Evolutionary conservation across 352 stramenopile genomes (phyloP), one percentile per base, ranked within the genome.

Genomic region (Phytophthora macrochlamydospora): DNA sequence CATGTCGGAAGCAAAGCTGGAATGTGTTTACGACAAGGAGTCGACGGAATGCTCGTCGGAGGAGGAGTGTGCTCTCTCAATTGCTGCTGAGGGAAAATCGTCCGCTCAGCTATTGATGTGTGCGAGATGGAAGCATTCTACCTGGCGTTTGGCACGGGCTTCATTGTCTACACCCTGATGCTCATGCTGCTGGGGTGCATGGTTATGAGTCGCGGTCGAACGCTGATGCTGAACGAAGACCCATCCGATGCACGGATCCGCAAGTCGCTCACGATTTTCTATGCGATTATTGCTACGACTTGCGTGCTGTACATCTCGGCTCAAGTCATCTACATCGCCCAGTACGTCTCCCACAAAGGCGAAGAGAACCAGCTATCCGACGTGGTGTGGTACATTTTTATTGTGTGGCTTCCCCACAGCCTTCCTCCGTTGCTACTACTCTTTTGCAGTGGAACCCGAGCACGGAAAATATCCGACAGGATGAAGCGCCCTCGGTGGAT

Each of bases 361-460:
- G 71, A 85, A 31, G 76, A 79, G 49, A 84, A 78, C 45, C 80
- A 92, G 56, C 73, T 94, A 28, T 94, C 86, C 4, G 86, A 94
- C 49, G 71, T 85, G 13, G 81, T 96, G 12, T 96, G 87, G 86
- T 96, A 96, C 59, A 81, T 94, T 58, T 96, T 96, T 56, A 92
- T 93, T 24, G 75, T 96, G 30, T 96, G 88, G 88, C 67, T 94
- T 1, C 88, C 88, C 5, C 83, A 94, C 33, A 81, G 81, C 28
- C 57, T 92, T 5, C 88, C 88, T 24, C 88, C 88, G 14, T 67
- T 94, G 9, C 65, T 94, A 18, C 65, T 96, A 31, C 72, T 96
- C 2, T 94, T 96, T 67, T 96, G 29, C 88, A 96, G 53, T 96
- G 86, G 86, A 94, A 94, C 51, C 87, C 87, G 46, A 89, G 85